phyloP scores from a whole-genome alignment of 805 yeast genomes.

The Debaryomyces hansenii region DNA sequence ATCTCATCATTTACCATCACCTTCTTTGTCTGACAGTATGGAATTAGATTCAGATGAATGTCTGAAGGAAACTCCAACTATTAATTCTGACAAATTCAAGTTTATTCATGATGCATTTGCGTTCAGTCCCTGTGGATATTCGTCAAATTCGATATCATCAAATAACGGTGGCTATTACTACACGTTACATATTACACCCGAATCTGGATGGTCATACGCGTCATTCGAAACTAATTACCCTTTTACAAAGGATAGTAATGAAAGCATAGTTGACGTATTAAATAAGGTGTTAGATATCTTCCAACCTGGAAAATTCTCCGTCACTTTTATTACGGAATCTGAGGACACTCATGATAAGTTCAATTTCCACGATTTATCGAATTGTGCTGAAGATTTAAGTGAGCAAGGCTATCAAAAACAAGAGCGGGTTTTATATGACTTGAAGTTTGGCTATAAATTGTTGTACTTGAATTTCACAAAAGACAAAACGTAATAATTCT shows the following conservation, averaged over 20 bases:
- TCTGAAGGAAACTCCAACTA: background rate
- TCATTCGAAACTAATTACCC: conserved; percentile 90
- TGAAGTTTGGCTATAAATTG: conserved; percentile 66
- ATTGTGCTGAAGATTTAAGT: conserved; percentile 28
- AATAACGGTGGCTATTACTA: conserved; percentile 52
- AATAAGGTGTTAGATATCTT: conserved; percentile 61
- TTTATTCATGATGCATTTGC: conserved; percentile 83
- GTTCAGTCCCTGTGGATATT: conserved; percentile 92
- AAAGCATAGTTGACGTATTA: conserved; percentile 55
- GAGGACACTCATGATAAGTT: conserved; percentile 11
- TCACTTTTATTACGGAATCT: conserved; percentile 35
- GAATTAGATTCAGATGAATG: conserved; percentile 19
- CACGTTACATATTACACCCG: conserved; percentile 94
- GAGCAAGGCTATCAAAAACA: conserved; percentile 52
- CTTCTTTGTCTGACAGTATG: conserved; percentile 28
- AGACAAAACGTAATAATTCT: background rate
- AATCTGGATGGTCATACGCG: conserved; percentile 91
- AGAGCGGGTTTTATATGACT: conserved; percentile 72
- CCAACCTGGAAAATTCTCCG: conserved; percentile 73
- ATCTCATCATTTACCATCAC: conserved; percentile 32
- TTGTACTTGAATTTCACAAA: conserved; percentile 67
- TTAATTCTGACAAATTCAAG: conserved; percentile 14
- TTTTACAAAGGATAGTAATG: conserved; percentile 31
- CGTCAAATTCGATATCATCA: conserved; percentile 77
- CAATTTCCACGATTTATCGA: conserved; percentile 10